Evolutionary conservation across 176 grass and related monocot genomes (phyloP).

Genomic region (Chrysopogon serrulatus): DNA sequence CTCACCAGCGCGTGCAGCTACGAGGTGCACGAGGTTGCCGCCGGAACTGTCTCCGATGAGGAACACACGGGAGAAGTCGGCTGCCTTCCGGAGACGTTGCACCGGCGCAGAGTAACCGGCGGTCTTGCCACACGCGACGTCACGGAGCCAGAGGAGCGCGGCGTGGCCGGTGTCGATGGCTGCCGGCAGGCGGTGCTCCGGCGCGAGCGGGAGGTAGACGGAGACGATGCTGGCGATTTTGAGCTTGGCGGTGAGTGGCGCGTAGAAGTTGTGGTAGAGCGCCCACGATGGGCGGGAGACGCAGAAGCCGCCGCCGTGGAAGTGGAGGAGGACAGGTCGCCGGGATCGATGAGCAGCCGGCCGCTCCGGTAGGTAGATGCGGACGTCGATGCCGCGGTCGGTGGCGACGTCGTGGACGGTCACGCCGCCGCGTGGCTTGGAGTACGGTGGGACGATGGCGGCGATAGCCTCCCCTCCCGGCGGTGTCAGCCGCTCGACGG

Average conservation of each 20-base stretch:
- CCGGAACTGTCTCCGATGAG: too few relatives aligned
- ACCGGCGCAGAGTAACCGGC: neutral
- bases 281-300: constrained; percentile 27
- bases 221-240: constrained; percentile 28
- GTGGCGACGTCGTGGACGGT: constrained; percentile 39
- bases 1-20: neutral
- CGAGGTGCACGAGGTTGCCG: constrained; percentile 47
- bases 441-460: constrained; percentile 13
- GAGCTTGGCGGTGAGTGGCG: neutral
- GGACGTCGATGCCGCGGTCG: neutral
- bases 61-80: too few relatives aligned
- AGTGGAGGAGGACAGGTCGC: constrained; percentile 30
- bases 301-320: constrained; percentile 52
- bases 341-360: neutral
- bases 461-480: too few relatives aligned
- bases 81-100: neutral
- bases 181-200: constrained; percentile 31
- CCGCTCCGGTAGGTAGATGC: constrained; percentile 33
- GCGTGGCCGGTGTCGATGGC: constrained; percentile 21
- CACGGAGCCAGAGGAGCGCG: constrained; percentile 33
- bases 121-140: constrained; percentile 7
- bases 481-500: constrained; percentile 32
- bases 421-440: constrained; percentile 26
- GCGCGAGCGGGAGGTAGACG: constrained; percentile 31
- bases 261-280: constrained; percentile 53